Base-by-base conservation (phyloP, 345 rosid genomes). In the Linum usitatissimum region DNA sequence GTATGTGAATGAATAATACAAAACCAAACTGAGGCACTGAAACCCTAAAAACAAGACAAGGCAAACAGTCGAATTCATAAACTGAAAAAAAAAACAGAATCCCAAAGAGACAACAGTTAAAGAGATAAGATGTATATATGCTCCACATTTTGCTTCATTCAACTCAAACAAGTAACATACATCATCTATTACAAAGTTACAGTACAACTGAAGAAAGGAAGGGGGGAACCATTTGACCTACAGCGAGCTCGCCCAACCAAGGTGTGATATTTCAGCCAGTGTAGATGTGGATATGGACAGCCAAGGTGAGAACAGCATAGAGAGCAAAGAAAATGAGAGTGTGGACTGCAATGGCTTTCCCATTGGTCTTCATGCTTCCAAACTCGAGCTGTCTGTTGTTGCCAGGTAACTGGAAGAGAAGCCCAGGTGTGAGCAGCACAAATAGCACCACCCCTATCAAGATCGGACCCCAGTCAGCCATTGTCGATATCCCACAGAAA, bases 381-480 rank as follows among this genome's bases (percentile, higher is more conserved):
- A 87, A 82, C 60, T 87, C 87, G 57, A 90, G 20, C 30, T 38
- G 77, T 53, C 73, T 77, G 81, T 59, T 70, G 77, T 83, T 71
- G 36, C 96, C 97, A 0, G 96, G 97, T 1, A 93, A 55, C 65
- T 83, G 84, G 67, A 84, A 87, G 59, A 93, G 73, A 45, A 93
- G 89, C 1, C 99, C 96, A 5, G 97, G 97, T 62, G 85, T 81
- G 57, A 93, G 87, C 30, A 93, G 48, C 61, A 93, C 85, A 79
- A 93, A 93, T 42, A 93, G 73, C 31, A 90, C 75, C 59, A 90
- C 90, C 6, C 97, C 99, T 51, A 93, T 73, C 20, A 93, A 5
- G 18, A 90, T 88, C 2, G 97, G 97, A 34, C 91, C 99, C 97
- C 99, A 90, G 73, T 93, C 99, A 19, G 90, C 87, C 96, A 90